Percentiles rank a stretch among this genome's conserved stretches.
phyloP scores from a whole-genome alignment of 2,329 filamentous ascomycete species.

The Scedosporium minutisporum region DNA sequence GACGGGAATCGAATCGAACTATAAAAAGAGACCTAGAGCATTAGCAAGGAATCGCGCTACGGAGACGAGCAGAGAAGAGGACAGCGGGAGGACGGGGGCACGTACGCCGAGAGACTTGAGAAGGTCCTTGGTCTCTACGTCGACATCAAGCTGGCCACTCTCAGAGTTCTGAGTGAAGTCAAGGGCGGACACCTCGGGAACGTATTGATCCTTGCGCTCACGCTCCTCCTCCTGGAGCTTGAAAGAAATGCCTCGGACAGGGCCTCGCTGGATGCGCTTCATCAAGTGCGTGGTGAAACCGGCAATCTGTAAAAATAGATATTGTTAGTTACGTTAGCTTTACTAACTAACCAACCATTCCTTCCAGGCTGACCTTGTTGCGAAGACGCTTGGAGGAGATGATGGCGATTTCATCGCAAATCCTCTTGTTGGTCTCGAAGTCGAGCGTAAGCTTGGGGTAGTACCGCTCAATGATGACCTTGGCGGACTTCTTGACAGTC shows the following conservation, averaged over 20 bases:
- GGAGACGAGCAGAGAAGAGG: not conserved
- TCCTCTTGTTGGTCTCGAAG: constrained; percentile 99
- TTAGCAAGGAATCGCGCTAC: constrained; percentile 18
- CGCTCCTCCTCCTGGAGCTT: constrained; percentile 99
- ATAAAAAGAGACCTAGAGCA: constrained; percentile 12
- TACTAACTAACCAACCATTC: not conserved
- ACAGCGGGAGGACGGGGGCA: constrained; percentile 22
- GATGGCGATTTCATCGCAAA: constrained; percentile 99
- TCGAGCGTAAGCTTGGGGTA: constrained; percentile 97
- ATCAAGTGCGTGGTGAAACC: constrained; percentile 98
- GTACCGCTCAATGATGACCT: constrained; percentile 99
- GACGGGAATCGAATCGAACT: constrained; percentile 98
- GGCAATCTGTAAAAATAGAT: constrained; percentile 56
- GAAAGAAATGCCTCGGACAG: constrained; percentile 99
- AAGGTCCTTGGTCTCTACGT: constrained; percentile 96
- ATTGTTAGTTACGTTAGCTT: not conserved
- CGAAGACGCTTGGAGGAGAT: constrained; percentile 97
- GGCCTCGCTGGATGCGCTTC: constrained; percentile 99
- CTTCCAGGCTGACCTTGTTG: constrained; percentile 72
- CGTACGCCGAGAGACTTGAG: constrained; percentile 97
- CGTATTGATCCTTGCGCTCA: constrained; percentile 99
- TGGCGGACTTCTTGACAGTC: constrained; percentile 72
- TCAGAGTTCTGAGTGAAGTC: constrained; percentile 95
- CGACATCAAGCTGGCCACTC: constrained; percentile 87
- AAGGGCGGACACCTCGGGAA: constrained; percentile 95